Conservation (phyloP, 352 stramenopile genomes). For the Phytophthora pistaciae region DNA sequence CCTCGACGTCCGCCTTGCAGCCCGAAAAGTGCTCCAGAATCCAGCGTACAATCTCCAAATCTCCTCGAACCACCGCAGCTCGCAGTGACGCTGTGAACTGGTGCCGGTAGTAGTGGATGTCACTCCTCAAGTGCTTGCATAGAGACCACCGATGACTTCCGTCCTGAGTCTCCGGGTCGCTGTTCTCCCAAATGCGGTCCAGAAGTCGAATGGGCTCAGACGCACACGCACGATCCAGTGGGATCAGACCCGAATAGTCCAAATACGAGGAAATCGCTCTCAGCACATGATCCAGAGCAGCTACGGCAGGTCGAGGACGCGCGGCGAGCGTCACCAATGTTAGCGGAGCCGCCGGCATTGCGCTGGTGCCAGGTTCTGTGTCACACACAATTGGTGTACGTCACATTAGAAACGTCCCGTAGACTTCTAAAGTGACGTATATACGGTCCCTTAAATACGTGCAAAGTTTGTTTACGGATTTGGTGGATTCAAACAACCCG, state of each 20-base stretch:
- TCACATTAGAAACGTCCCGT: neutral
- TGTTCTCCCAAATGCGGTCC: constrained; percentile 27
- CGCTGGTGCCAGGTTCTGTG: neutral
- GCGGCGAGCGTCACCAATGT: neutral
- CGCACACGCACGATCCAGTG: constrained; percentile 15
- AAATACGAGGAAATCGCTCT: neutral
- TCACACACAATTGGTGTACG: too few relatives aligned
- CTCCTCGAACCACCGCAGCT: constrained; percentile 3
- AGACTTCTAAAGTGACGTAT: too few relatives aligned
- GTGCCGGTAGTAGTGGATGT: constrained; percentile 19
- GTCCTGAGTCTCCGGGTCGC: neutral
- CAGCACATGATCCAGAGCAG: neutral
- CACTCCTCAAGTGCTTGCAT: constrained; percentile 8
- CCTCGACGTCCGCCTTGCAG: constrained; percentile 17
- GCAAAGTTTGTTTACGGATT: too few relatives aligned
- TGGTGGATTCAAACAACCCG: too few relatives aligned
- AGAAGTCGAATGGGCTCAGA: constrained; percentile 11
- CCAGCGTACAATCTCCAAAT: constrained; percentile 20
- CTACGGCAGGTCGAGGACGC: neutral
- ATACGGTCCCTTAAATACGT: too few relatives aligned
- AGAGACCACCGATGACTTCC: constrained; percentile 12
- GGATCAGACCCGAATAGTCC: constrained; percentile 2
- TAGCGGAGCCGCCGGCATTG: neutral
- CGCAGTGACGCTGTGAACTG: constrained; percentile 20
- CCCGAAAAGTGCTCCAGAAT: constrained; percentile 13